Base-by-base conservation (phyloP, 306 rosid species). In the Quercus aquifolioides region DNA sequence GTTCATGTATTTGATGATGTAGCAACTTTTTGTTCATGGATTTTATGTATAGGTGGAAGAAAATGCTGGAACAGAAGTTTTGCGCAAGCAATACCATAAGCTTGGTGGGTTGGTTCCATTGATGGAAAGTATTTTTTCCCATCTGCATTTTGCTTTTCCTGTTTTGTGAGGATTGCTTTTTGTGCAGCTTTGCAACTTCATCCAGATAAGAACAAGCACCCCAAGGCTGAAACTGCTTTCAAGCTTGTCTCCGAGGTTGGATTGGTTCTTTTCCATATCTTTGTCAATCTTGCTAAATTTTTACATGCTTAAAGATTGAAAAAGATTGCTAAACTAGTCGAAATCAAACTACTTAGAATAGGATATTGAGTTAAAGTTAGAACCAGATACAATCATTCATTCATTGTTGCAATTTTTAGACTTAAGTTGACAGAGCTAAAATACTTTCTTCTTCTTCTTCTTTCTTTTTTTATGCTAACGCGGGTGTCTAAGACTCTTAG, bases 141-240 rank as follows among this genome's bases (percentile, higher is more conserved):
- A 49, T 76, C 55, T 65, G 56, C 62, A 68, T 70, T 70, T 2
- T 67, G 56, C 41, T 26, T 68, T n/a, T 83, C 15, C 15, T 83
- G 14, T 77, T 60, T 81, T 69, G 67, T 77, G 57, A 54, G 23
- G 46, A 64, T 28, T 58, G 71, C 69, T 76, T 64, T 70, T 31
- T 69, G 7, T 85, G 75, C 88, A 95, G 99, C 99, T 35, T 85
- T 95, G 79, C 92, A 90, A 74, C 96, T 95, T 84, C 99, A 95
- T 79, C 99, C 99, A 57, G 98, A 95, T 74, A 95, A 95, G 90
- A 95, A 95, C 83, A 79, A 87, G 41, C 97, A 95, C 58, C 93
- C 98, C 69, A 88, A 89, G 76, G 94, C 99, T 69, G 98, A 93
- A 85, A 83, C 83, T 65, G 98, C 99, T 12, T 95, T 95, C 93